Conservation (phyloP, 2,329 filamentous ascomycete genomes). For the Bimuria novae-zelandiae region DNA sequence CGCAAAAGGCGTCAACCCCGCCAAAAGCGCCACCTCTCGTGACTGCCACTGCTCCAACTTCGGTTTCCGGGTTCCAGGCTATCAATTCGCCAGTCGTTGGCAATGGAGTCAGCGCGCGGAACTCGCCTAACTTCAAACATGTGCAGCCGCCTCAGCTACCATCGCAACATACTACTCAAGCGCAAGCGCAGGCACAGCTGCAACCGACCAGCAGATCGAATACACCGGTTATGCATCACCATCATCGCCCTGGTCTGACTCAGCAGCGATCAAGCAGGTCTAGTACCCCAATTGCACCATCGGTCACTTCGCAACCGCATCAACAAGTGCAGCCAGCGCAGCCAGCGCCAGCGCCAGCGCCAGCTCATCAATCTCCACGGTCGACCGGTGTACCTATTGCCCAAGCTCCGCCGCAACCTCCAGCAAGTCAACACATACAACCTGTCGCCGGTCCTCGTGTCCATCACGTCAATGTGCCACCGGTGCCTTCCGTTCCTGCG, state of each 20-base stretch:
- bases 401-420: constrained; percentile 12
- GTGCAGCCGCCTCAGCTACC: constrained; percentile 24
- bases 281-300: constrained; percentile 33
- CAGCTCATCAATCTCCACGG: constrained; percentile 12
- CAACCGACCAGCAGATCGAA: constrained; percentile 29
- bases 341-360: too few species aligned
- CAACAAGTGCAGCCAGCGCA: background rate
- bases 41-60: constrained; percentile 12
- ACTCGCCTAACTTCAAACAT: constrained; percentile 26
- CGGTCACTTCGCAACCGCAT: constrained; percentile 21
- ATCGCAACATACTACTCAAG: constrained; percentile 21
- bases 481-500: background rate
- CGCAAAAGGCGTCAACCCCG: constrained; percentile 18
- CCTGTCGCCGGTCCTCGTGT: constrained; percentile 4
- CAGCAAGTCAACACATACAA: constrained; percentile 14
- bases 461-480: constrained; percentile 4
- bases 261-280: constrained; percentile 35
- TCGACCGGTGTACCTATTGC: constrained; percentile 8
- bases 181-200: constrained; percentile 25
- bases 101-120: constrained; percentile 23
- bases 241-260: constrained; percentile 26
- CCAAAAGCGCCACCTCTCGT: constrained; percentile 20
- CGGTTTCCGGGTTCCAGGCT: constrained; percentile 17
- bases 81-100: constrained; percentile 17
- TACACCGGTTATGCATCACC: constrained; percentile 24